Evolutionary conservation across 441 rosid species (phyloP), one percentile per base, ranked within the genome.

Genomic region (Corymbia calophylla): DNA sequence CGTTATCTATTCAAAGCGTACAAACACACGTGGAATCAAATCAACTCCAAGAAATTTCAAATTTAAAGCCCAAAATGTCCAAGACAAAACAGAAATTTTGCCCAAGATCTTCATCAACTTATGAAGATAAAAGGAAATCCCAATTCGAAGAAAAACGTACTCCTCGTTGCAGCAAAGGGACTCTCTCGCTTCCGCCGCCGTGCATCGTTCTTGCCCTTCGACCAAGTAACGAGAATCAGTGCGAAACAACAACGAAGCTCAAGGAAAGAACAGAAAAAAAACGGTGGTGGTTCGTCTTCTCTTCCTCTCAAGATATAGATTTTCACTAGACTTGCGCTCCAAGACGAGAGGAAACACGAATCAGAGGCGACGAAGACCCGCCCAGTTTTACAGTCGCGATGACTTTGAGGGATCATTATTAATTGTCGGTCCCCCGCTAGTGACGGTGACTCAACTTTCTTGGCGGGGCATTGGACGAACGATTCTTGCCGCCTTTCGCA

Each of bases 81-180:
- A 56, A 39, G n/a, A 77, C 48, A n/a, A 53, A 88, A 29, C 21
- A 13, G 86, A 21, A 13, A 68, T 56, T 27, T 51, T 21, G 27
- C 44, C 68, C 3, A 16, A 77, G 27, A 73, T 66, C 25, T 12
- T 48, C 82, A 19, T 31, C 55, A 54, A 58, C 87, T 25, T 29
- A 55, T 14, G 53, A 47, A 31, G n/a, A 13, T 48, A 53, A 21
- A 86, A 86, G 48, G 35, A 86, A 39, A 6, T 12, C n/a, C 51
- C 84, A 21, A 73, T 12, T 39, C 51, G 66, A 58, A 66, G 44
- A 27, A 66, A 58, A 88, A 82, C 92, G 88, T 90, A 94, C 95
- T 90, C 92, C 93, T 64, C 92, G 91, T 88, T 87, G 93, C 25
- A 94, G 90, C 64, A 94, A 91, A 89, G 96, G 95, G 88, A 92